Base-by-base conservation (phyloP, 495 filamentous ascomycete genomes). In the Penicillium angulare region DNA sequence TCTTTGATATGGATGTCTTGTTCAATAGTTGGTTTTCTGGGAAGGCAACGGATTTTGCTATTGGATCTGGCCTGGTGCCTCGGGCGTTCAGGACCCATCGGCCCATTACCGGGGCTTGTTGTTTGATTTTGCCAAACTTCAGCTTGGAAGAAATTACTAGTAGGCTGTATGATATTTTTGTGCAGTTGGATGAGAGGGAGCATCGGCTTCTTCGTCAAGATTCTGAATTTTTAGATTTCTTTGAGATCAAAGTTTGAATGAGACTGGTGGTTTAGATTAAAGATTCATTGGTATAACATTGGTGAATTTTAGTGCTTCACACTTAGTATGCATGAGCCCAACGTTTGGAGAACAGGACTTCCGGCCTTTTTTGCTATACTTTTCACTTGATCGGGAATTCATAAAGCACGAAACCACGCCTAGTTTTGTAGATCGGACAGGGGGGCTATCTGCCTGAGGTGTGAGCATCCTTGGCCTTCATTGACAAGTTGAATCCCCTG, bases 1-100 rank as follows among this genome's bases (percentile, higher is more conserved):
- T 65, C 22, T 26, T 18, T 7, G 51, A 53, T n/a, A 57, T 65
- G 62, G 59, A 65, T 29, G 5, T 60, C 5, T 41, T 62, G 15
- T 56, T 65, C 50, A 65, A 60, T 23, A 56, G 43, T 8, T 65
- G 62, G 62, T 50, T 52, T 26, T 55, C 56, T n/a, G 59, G 56
- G 0, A 58, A 18, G 8, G 59, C 53, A 5, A 56, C 57, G 22
- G 53, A 58, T 9, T 65, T 59, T 26, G 59, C 60, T 40, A 40
- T 65, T 47, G 62, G 62, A 9, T 33, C 17, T 27, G 56, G 33
- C 6, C 33, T 38, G 9, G 20, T 40, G 3, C 53, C 59, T 2
- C 43, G 47, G 33, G 59, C 62, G 1, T 52, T 61, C 31, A 47
- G 62, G 10, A 17, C 46, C 13, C 35, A 41, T 22, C 7, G 44